Evolutionary conservation across 208 protist genomes (phyloP).

Genomic region (Leptomonas seymouri): DNA sequence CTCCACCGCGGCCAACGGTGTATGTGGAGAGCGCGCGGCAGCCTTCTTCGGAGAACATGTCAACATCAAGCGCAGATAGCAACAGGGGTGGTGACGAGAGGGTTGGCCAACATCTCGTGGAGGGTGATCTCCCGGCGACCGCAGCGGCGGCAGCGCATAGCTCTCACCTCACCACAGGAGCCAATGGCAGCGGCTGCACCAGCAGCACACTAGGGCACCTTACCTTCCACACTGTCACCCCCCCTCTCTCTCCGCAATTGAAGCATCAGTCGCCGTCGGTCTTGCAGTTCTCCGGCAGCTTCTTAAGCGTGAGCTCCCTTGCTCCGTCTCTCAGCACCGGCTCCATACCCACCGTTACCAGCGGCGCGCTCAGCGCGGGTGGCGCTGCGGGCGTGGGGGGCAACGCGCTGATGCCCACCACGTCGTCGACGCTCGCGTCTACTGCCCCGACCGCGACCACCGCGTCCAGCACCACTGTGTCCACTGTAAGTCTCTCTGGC

Average conservation of each 20-base stretch:
- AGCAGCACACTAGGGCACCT: too few relatives aligned
- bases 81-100: too few relatives aligned
- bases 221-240: neutral
- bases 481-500: neutral
- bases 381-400: neutral
- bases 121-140: too few relatives aligned
- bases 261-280: neutral
- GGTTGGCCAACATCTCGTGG: too few relatives aligned
- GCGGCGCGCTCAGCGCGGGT: neutral
- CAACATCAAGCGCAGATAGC: too few relatives aligned
- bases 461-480: neutral
- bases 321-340: neutral
- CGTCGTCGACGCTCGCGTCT: slow-evolving; percentile 5
- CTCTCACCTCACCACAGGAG: neutral
- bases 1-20: too few relatives aligned
- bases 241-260: neutral
- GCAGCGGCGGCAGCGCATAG: too few relatives aligned
- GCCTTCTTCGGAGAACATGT: too few relatives aligned
- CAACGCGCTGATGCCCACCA: slow-evolving; percentile 5
- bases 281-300: slow-evolving; percentile 7
- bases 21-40: too few relatives aligned
- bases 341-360: neutral
- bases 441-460: neutral
- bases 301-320: slow-evolving; percentile 9
- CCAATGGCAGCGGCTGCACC: neutral